Conservation (phyloP, 345 rosid species). For the Populus deltoides region DNA sequence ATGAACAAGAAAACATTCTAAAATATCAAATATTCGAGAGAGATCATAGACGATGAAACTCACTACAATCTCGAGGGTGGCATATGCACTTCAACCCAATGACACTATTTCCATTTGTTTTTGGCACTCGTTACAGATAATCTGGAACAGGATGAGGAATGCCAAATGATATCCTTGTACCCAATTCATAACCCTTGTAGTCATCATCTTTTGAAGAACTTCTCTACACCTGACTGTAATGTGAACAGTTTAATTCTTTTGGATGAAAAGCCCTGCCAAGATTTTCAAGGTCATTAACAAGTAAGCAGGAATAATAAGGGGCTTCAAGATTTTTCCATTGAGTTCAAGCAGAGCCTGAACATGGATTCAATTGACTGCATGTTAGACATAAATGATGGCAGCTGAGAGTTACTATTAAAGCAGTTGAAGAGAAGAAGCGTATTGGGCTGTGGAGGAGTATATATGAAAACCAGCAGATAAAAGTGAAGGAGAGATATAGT, state of each 20-base stretch:
- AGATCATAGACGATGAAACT: conserved; percentile 16
- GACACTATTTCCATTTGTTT: conserved; percentile 66
- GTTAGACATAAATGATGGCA: conserved; percentile 2
- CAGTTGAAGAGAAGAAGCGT: conserved; percentile 49
- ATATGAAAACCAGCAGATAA: conserved; percentile 40
- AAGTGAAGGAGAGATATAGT: conserved; percentile 34
- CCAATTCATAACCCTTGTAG: conserved; percentile 22
- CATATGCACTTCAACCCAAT: conserved; percentile 62
- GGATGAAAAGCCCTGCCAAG: conserved; percentile 34
- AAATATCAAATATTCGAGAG: not conserved
- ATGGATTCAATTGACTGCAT: conserved; percentile 14
- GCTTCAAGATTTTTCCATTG: conserved; percentile 1
- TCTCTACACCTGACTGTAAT: conserved; percentile 28
- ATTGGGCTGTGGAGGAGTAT: conserved; percentile 27
- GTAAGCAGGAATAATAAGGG: conserved; percentile 27
- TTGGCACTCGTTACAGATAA: conserved; percentile 47
- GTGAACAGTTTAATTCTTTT: conserved; percentile 39
- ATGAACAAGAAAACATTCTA: not conserved
- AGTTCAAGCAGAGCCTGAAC: conserved; percentile 11
- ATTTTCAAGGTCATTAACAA: conserved; percentile 26
- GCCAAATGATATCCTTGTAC: conserved; percentile 51
- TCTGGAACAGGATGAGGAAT: conserved; percentile 58
- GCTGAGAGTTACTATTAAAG: conserved; percentile 11
- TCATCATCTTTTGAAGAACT: conserved; percentile 16
- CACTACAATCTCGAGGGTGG: conserved; percentile 64